These are phyloP conservation scores for Rhodotorula paludigena DNA, from an alignment of 768 basidiomycete genomes.

Conservation along the genomic window DNA sequence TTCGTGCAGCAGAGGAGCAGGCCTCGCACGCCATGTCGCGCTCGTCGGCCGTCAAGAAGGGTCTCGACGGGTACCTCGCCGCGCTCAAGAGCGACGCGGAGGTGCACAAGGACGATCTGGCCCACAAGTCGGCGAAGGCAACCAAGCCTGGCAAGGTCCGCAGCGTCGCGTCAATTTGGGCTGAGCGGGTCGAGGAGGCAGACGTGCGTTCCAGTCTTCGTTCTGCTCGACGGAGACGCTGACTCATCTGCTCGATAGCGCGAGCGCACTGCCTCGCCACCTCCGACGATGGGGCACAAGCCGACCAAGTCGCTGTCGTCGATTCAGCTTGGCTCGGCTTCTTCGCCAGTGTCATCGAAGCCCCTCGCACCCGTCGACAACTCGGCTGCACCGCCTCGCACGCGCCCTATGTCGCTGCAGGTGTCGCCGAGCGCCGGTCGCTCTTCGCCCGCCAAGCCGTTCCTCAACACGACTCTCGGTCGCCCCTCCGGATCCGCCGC, in stretches of 20 bases:
- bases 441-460: conserved; percentile 15
- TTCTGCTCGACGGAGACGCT: background rate
- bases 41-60: background rate
- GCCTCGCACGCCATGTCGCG: background rate
- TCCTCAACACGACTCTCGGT: conserved; percentile 34
- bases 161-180: conserved; percentile 22
- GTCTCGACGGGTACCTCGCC: conserved; percentile 5
- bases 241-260: background rate
- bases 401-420: background rate
- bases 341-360: background rate
- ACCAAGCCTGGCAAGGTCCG: conserved; percentile 22
- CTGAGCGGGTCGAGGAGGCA: conserved; percentile 11
- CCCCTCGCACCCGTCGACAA: conserved; percentile 8
- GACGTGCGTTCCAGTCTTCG: background rate
- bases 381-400: background rate
- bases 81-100: conserved; percentile 9
- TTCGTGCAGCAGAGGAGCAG: background rate
- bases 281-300: background rate
- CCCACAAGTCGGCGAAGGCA: background rate
- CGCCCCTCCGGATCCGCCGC: background rate
- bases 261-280: conserved; percentile 5
- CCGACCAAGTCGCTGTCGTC: conserved; percentile 16
- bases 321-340: background rate
- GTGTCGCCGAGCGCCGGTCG: background rate
- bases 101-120: conserved; percentile 1